Conservation (phyloP, 805 yeast genomes). For the Kurtzmaniella fragi region DNA sequence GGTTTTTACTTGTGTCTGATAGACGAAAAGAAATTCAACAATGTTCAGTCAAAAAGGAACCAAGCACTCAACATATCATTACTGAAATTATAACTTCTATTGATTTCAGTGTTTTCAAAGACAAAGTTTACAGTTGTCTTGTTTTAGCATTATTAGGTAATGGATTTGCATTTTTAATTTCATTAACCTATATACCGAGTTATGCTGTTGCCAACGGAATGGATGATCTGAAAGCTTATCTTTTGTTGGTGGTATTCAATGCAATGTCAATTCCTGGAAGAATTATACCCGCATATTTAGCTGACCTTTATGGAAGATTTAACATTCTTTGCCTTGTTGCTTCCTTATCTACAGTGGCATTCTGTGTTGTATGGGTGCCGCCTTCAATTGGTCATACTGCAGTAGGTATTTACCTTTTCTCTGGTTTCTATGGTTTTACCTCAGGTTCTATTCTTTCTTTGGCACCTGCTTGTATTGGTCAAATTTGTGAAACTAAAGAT, state of each 20-base stretch:
- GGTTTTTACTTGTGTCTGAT: conserved; percentile 15
- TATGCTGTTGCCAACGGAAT: conserved; percentile 21
- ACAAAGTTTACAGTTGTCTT: conserved; percentile 15
- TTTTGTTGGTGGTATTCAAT: conserved; percentile 19
- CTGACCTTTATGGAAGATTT: conserved; percentile 22
- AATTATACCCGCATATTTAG: conserved; percentile 18
- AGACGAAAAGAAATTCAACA: conserved; percentile 10
- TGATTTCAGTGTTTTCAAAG: conserved; percentile 20
- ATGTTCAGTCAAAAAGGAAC: conserved; percentile 5
- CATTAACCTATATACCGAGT: conserved; percentile 19
- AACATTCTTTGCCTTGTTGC: conserved; percentile 19
- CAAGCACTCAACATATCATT: conserved; percentile 3
- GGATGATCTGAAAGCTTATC: conserved; percentile 12
- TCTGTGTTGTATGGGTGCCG: conserved; percentile 22
- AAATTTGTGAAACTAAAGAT: conserved; percentile 19
- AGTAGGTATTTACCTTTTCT: conserved; percentile 17
- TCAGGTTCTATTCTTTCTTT: conserved; percentile 23
- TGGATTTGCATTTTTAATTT: conserved; percentile 23
- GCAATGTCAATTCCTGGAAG: conserved; percentile 23
- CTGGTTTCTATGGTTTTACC: conserved; percentile 22
- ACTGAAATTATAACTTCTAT: conserved; percentile 16
- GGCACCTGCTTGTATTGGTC: conserved; percentile 22
- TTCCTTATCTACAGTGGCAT: conserved; percentile 12
- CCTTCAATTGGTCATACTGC: conserved; percentile 18
- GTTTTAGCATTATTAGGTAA: conserved; percentile 22